phyloP scores from a whole-genome alignment of 139 green algal genomes.

The Diplosphaera chodatii region DNA sequence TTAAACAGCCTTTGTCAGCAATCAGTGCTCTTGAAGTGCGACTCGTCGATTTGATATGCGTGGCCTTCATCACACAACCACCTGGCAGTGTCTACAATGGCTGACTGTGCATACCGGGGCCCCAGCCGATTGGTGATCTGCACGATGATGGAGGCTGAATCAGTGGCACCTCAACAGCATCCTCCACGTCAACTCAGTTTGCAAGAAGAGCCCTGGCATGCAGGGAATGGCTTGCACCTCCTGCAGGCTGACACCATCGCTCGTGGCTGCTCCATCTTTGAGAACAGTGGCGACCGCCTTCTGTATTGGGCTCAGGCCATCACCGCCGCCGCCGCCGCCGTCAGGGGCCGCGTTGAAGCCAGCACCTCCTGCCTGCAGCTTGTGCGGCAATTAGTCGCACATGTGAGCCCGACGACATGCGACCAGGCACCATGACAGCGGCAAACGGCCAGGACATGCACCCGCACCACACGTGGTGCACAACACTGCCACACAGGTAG shows the following conservation, averaged over 20 bases:
- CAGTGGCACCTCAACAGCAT: too few relatives aligned
- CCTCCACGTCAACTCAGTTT: too few relatives aligned
- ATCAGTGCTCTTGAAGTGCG: conserved; percentile 50
- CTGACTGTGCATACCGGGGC: conserved; percentile 23
- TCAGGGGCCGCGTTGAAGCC: not conserved
- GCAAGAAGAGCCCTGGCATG: not conserved
- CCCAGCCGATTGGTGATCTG: conserved; percentile 25
- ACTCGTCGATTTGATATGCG: conserved; percentile 75
- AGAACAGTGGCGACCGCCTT: conserved; percentile 24
- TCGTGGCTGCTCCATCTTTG: conserved; percentile 17
- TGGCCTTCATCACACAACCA: conserved; percentile 60
- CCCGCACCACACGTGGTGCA: too few relatives aligned
- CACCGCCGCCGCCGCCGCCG: not conserved
- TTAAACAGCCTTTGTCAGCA: not conserved
- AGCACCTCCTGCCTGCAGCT: too few relatives aligned
- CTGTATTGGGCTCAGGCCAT: conserved; percentile 26
- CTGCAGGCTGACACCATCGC: conserved; percentile 25
- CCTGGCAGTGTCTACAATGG: conserved; percentile 42
- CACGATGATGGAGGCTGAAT: too few relatives aligned
- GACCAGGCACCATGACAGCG: too few relatives aligned
- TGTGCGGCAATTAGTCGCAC: too few relatives aligned
- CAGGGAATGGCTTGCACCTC: conserved; percentile 19
- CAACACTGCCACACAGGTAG: too few relatives aligned
- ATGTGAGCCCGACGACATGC: too few relatives aligned
- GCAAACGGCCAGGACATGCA: too few relatives aligned